Evolutionary conservation across 306 rosid genomes (phyloP).

Genomic region (Arachis hypogaea): DNA sequence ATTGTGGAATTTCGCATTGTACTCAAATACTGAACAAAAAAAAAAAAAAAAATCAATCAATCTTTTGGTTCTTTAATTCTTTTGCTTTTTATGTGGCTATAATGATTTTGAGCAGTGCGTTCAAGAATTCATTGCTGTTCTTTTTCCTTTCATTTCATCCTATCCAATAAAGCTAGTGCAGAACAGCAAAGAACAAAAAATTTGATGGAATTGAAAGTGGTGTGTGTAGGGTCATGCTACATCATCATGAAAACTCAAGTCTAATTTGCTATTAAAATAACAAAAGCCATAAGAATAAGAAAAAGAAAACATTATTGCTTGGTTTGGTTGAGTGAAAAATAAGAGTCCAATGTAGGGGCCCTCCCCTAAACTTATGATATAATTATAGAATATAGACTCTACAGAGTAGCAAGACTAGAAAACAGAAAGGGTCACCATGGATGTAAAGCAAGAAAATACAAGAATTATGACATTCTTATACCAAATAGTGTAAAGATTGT

Average conservation of each 20-base stretch:
- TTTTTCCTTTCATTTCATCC: constrained; percentile 26
- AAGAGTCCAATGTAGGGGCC: constrained; percentile 26
- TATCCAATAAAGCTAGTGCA: constrained; percentile 22
- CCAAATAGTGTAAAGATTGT: background rate
- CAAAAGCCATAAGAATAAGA: background rate
- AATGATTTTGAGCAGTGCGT: constrained; percentile 4
- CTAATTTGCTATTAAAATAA: constrained; percentile 3
- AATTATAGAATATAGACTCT: background rate
- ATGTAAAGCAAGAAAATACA: constrained; percentile 19
- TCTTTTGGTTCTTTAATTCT: too few relatives aligned
- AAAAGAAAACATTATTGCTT: background rate
- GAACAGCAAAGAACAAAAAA: constrained; percentile 28
- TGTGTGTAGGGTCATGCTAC: constrained; percentile 39
- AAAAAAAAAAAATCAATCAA: too few relatives aligned
- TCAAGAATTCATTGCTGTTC: constrained; percentile 30
- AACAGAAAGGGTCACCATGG: constrained; percentile 11
- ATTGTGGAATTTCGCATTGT: constrained; percentile 73
- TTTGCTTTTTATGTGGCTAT: too few relatives aligned
- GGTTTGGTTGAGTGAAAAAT: constrained; percentile 5
- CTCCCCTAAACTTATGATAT: background rate
- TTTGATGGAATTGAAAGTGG: constrained; percentile 35
- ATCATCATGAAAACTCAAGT: constrained; percentile 34
- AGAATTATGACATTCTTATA: constrained; percentile 7
- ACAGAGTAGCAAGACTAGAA: constrained; percentile 6
- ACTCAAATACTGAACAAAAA: constrained; percentile 57